These are phyloP conservation scores for Saraca asoca DNA, from an alignment of 331 rosid genomes.

Conservation along the genomic window DNA sequence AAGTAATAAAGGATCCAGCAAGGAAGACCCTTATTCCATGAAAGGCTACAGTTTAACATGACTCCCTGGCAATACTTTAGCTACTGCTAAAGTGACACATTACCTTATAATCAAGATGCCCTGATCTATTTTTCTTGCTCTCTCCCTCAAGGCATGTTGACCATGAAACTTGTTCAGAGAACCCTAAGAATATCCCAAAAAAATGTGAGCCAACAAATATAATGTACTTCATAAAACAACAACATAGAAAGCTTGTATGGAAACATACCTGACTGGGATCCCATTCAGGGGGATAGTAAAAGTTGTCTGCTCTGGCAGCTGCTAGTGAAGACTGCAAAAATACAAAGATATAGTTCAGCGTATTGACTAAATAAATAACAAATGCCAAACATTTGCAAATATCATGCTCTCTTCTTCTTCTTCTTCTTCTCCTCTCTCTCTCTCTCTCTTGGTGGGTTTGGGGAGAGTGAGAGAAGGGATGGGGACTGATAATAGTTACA, in stretches of 20 bases:
- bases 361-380: constrained; percentile 9
- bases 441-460: background rate
- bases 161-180: constrained; percentile 87
- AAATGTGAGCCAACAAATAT: constrained; percentile 8
- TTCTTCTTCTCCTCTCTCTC: too few relatives aligned
- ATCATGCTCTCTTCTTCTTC: background rate
- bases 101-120: constrained; percentile 88
- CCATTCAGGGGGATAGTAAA: constrained; percentile 95
- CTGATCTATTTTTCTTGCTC: constrained; percentile 80
- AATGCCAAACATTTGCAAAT: constrained; percentile 3
- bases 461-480: background rate
- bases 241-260: background rate
- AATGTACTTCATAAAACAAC: background rate
- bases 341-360: constrained; percentile 39
- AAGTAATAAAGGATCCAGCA: constrained; percentile 5
- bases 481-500: background rate
- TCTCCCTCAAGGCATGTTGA: constrained; percentile 87
- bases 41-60: background rate
- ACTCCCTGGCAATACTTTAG: background rate
- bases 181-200: constrained; percentile 47
- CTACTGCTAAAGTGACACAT: constrained; percentile 12
- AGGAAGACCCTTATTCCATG: constrained; percentile 11
- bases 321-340: constrained; percentile 83
- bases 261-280: constrained; percentile 70
- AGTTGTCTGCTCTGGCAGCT: constrained; percentile 89